A percentile compares a stretch with the other conserved stretches of the same genome.
phyloP scores from a whole-genome alignment of 345 rosid species.

The Salix brachista region DNA sequence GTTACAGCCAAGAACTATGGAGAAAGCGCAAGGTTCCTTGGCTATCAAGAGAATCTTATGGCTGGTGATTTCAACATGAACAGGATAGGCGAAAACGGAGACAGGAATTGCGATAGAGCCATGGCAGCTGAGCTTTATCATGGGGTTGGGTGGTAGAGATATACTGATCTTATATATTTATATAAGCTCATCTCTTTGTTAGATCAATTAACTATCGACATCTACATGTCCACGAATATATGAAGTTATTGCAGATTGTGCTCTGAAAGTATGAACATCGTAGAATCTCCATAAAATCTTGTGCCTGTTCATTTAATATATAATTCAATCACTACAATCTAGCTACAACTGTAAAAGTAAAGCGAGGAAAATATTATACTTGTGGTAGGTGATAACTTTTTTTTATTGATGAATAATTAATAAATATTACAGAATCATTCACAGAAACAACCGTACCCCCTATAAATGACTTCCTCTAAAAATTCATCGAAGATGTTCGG shows the following conservation, averaged over 20 bases:
- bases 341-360: neutral
- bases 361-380: neutral
- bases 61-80: slow-evolving; percentile 13
- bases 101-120: slow-evolving; percentile 14
- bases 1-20: slow-evolving; percentile 1
- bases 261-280: neutral
- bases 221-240: neutral
- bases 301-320: neutral
- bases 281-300: neutral
- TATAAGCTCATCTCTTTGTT: neutral
- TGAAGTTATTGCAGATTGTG: neutral
- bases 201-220: neutral
- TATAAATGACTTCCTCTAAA: neutral
- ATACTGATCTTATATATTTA: neutral
- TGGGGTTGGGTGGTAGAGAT: slow-evolving; percentile 31
- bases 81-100: slow-evolving; percentile 21
- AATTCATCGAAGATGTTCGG: neutral
- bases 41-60: slow-evolving; percentile 21
- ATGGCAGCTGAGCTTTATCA: slow-evolving; percentile 28
- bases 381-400: neutral
- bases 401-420: neutral
- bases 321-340: neutral
- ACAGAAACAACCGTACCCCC: neutral
- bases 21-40: slow-evolving; percentile 8
- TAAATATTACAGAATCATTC: no score